Percentiles rank a stretch among this genome's conserved stretches.
These are phyloP conservation scores for Agaricus bisporus DNA, from an alignment of 768 basidiomycete species.

Conservation along the genomic window DNA sequence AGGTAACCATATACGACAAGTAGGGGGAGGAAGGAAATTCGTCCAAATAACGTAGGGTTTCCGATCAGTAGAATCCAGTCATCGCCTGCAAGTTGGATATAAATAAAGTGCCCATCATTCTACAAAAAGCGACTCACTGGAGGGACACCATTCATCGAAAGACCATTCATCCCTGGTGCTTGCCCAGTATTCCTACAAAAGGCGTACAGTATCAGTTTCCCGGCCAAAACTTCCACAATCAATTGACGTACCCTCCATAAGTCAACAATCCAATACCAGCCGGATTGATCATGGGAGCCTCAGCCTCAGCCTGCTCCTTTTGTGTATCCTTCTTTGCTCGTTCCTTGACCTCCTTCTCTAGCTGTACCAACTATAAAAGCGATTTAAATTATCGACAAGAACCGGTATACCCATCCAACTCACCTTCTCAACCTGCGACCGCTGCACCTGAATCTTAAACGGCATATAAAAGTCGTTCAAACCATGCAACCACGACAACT, in stretches of 20 bases:
- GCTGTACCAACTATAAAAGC: slow-evolving; percentile 49
- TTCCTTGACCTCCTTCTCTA: slow-evolving; percentile 90
- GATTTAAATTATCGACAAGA: slow-evolving; percentile 8
- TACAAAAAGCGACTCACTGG: slow-evolving; percentile 40
- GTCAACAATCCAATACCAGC: slow-evolving; percentile 69
- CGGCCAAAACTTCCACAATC: slow-evolving; percentile 20
- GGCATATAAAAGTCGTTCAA: slow-evolving; percentile 98
- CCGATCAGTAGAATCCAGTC: slow-evolving; percentile 50
- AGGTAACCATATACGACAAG: slow-evolving; percentile 19
- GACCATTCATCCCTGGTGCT: slow-evolving; percentile 33
- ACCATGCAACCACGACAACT: slow-evolving; percentile 93
- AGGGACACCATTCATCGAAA: slow-evolving; percentile 62
- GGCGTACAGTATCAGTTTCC: slow-evolving; percentile 4
- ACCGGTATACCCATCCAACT: slow-evolving; percentile 8
- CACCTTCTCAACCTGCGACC: slow-evolving; percentile 73
- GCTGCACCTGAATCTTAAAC: slow-evolving; percentile 83
- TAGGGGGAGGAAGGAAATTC: background rate
- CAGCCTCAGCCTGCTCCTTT: slow-evolving; percentile 86
- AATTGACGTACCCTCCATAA: slow-evolving; percentile 42
- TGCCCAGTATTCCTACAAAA: slow-evolving; percentile 51
- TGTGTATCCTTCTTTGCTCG: slow-evolving; percentile 78
- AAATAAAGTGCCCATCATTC: background rate
- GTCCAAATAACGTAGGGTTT: background rate
- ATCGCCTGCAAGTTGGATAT: slow-evolving; percentile 34
- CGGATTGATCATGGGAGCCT: slow-evolving; percentile 85